Evolutionary conservation across 441 rosid genomes (phyloP).

Genomic region (Adansonia grandidieri): DNA sequence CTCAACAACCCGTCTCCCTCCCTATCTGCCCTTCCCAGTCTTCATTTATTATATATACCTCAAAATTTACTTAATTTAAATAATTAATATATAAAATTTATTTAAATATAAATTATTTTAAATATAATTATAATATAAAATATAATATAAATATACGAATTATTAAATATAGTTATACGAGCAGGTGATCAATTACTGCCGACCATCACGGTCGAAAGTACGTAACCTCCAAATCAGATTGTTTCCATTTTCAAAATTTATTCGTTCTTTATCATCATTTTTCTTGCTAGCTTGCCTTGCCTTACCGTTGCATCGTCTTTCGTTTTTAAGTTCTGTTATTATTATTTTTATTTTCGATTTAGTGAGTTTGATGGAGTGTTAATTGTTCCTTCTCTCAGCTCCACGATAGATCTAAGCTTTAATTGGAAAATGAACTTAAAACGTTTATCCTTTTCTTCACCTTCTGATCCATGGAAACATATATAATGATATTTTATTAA

Average conservation of each 20-base stretch:
- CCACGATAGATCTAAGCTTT: background rate
- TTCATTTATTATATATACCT: too few species aligned
- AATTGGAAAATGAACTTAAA: background rate
- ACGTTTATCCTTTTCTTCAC: background rate
- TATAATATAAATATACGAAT: too few species aligned
- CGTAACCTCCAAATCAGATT: background rate
- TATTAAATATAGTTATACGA: too few species aligned
- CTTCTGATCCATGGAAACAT: background rate
- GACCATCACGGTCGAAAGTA: background rate
- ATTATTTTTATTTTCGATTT: too few species aligned
- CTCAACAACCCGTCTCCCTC: constrained; percentile 37
- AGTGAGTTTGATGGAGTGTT: background rate
- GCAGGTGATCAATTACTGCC: background rate
- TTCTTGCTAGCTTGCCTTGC: background rate
- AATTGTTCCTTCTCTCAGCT: background rate
- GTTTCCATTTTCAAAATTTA: background rate
- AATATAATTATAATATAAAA: too few species aligned
- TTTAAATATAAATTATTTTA: too few species aligned
- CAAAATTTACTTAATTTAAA: too few species aligned
- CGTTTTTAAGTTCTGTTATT: background rate
- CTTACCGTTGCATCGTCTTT: background rate
- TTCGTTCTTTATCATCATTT: background rate
- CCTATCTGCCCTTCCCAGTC: constrained; percentile 42
- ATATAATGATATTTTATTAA: too few species aligned
- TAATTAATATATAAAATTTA: too few species aligned